Evolutionary conservation across 352 stramenopile genomes (phyloP), one percentile per base, ranked within the genome.

Genomic region (Phytophthora boehmeriae): DNA sequence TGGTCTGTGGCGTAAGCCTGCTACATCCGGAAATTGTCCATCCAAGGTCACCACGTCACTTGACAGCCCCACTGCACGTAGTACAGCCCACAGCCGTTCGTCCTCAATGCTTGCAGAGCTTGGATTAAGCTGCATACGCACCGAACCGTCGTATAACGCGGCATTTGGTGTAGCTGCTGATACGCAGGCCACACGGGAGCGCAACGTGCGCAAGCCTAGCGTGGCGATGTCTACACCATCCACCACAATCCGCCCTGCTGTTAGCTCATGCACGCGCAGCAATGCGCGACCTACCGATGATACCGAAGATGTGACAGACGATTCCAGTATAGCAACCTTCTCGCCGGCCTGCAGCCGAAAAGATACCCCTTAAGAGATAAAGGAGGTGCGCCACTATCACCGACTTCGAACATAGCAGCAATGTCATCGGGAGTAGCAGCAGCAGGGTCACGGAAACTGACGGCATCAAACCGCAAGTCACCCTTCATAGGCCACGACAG

Each of bases 121-220:
- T 36, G 96, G 95, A 66, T 99, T 92, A 14, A 99, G 63, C 59
- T 98, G 98, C 39, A 88, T 77, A 34, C 96, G 83, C 23, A 99
- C 59, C 30, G 92, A 97, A 23, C 85, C 95, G 20, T 91, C 86
- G 68, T 98, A 98, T 13, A 99, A 71, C 22, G 47, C 62, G 25
- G 36, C 34, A 96, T 86, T 36, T 87, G 96, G 94, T 5, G 94
- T 93, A 47, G 67, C 89, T 63, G 98, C 96, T n/a, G 97, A 95
- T 46, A 99, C 98, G 39, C 98, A 97, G 1, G 93, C 88, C n/a
- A 98, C 69, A 14, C 78, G 80, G 20, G 87, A 77, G 53, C 95
- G 83, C 41, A 98, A 78, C 53, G 96, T 91, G 8, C 69, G 76
- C 42, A 99, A 72, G 11, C 86, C 79, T 0, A 99, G 53, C 16